These are phyloP conservation scores for Cercis canadensis DNA, from an alignment of 306 rosid genomes.

Conservation along the genomic window DNA sequence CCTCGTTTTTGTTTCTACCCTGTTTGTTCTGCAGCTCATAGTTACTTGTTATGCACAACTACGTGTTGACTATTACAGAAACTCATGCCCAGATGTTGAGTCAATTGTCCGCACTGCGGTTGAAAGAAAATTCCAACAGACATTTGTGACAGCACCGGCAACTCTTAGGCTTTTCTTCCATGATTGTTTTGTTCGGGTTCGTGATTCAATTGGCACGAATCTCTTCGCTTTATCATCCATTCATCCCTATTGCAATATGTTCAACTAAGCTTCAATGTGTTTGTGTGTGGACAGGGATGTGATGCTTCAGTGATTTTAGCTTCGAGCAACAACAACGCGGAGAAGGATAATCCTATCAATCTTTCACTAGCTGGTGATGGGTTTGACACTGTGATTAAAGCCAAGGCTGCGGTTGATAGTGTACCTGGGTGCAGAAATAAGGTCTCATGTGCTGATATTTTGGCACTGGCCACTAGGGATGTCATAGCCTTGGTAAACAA, in stretches of 20 bases:
- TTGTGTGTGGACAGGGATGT: conserved; percentile 65
- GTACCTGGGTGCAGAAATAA: conserved; percentile 66
- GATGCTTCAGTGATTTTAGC: conserved; percentile 87
- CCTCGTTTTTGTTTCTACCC: conserved; percentile 31
- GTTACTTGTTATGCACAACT: conserved; percentile 50
- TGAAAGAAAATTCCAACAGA: conserved; percentile 59
- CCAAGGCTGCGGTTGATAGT: conserved; percentile 83
- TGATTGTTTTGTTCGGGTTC: conserved; percentile 83
- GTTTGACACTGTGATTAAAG: conserved; percentile 85
- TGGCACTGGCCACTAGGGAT: conserved; percentile 90
- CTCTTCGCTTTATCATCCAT: not conserved
- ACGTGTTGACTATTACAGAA: conserved; percentile 49
- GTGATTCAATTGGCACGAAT: not conserved
- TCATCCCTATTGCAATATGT: not conserved
- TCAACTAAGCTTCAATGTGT: not conserved
- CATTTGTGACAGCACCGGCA: conserved; percentile 79
- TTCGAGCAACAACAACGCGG: conserved; percentile 55
- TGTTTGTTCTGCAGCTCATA: conserved; percentile 47
- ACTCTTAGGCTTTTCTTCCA: conserved; percentile 92
- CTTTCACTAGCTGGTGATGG: conserved; percentile 92
- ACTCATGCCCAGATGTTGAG: conserved; percentile 78
- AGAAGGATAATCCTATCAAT: conserved; percentile 67
- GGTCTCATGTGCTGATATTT: conserved; percentile 95
- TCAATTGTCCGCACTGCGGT: conserved; percentile 70
- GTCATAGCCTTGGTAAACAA: conserved; percentile 64